phyloP scores from a whole-genome alignment of 2,329 filamentous ascomycete genomes.

The Fusarium longipes region DNA sequence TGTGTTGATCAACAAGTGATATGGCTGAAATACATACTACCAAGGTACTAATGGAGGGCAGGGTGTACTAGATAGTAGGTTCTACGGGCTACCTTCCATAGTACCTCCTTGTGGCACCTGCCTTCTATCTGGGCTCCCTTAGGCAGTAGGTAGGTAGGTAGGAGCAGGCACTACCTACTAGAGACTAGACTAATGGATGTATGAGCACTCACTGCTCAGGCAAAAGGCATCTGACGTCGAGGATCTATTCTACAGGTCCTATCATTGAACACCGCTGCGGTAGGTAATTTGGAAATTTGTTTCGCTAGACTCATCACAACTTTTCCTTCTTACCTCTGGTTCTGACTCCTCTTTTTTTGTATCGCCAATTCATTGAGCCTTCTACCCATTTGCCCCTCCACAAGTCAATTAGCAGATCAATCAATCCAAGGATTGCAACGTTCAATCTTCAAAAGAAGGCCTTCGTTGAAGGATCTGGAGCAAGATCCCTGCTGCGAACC shows the following conservation, averaged over 20 bases:
- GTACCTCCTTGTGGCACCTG: not conserved
- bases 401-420: slow-evolving; percentile 1
- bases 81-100: not conserved
- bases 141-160: too few species aligned
- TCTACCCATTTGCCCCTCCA: not conserved
- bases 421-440: not conserved
- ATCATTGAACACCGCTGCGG: not conserved
- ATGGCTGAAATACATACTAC: not conserved
- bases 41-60: not conserved
- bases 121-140: slow-evolving; percentile 5
- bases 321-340: not conserved
- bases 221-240: slow-evolving; percentile 33
- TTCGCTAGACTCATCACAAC: not conserved
- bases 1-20: not conserved
- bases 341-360: not conserved
- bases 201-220: not conserved
- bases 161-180: too few species aligned
- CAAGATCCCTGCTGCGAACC: slow-evolving; percentile 34
- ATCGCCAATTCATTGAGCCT: not conserved
- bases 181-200: too few species aligned
- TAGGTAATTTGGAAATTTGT: not conserved
- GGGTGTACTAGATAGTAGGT: too few species aligned
- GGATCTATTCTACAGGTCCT: slow-evolving; percentile 6
- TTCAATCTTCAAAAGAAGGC: slow-evolving; percentile 10
- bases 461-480: slow-evolving; percentile 18